Conservation (phyloP, 441 rosid genomes). For the Eutrema salsugineum region DNA sequence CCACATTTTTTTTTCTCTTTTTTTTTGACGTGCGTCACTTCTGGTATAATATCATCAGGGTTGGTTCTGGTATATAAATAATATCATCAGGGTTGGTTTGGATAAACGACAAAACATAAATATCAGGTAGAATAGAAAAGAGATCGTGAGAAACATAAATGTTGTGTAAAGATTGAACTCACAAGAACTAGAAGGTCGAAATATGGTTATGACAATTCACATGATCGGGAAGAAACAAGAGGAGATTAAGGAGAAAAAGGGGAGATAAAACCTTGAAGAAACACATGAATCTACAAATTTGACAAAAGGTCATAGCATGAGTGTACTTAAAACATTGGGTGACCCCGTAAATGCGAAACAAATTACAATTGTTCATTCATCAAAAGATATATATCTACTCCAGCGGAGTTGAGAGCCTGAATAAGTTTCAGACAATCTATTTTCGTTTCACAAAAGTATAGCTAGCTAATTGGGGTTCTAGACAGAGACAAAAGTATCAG, state of each 20-base stretch:
- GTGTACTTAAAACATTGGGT: too few relatives aligned
- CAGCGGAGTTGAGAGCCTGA: neutral
- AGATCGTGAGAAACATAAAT: neutral
- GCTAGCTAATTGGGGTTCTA: neutral
- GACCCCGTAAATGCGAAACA: too few relatives aligned
- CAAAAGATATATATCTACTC: neutral
- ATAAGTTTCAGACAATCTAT: neutral
- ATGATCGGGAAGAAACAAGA: neutral
- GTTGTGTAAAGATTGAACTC: conserved; percentile 2
- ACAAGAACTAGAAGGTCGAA: neutral
- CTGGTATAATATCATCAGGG: neutral
- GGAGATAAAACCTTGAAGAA: neutral
- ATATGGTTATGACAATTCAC: conserved; percentile 1
- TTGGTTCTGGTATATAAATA: neutral
- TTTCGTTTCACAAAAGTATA: neutral
- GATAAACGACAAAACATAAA: neutral
- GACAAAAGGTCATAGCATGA: neutral
- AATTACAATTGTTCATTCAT: too few relatives aligned
- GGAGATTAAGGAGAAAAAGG: neutral
- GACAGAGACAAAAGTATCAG: neutral
- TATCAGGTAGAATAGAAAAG: neutral
- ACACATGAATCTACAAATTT: neutral
- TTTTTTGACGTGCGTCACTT: conserved; percentile 14
- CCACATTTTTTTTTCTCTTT: neutral
- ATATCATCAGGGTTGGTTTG: too few relatives aligned